Evolutionary conservation across 2,329 filamentous ascomycete genomes (phyloP).

Genomic region (Aureobasidium sp.): DNA sequence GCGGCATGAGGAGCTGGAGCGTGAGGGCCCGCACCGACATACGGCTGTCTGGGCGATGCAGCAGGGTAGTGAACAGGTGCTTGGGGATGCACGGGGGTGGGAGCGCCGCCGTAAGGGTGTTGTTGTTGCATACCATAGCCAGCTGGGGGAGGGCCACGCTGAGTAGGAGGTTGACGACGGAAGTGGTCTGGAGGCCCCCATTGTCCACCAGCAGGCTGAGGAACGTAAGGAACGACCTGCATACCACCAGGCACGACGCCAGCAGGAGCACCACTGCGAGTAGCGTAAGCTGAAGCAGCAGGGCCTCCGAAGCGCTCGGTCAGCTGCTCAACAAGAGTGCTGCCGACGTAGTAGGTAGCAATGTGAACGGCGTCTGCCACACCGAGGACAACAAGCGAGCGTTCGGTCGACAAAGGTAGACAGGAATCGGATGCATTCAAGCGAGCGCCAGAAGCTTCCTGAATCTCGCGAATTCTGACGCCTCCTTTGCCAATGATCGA

Average conservation of each 20-base stretch:
- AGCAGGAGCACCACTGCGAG: constrained; percentile 84
- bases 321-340: constrained; percentile 94
- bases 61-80: constrained; percentile 67
- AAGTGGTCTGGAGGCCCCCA: constrained; percentile 87
- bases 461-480: constrained; percentile 93
- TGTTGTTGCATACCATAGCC: constrained; percentile 60
- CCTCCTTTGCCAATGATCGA: constrained; percentile 98
- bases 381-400: constrained; percentile 94
- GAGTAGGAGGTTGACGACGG: constrained; percentile 66
- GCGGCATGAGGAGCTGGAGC: constrained; percentile 59
- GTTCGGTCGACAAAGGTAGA: constrained; percentile 88
- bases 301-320: constrained; percentile 95
- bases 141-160: constrained; percentile 55
- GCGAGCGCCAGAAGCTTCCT: constrained; percentile 92
- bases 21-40: constrained; percentile 72
- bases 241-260: constrained; percentile 93
- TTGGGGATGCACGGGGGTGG: constrained; percentile 40
- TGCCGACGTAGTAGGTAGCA: constrained; percentile 96
- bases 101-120: constrained; percentile 51
- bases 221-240: constrained; percentile 98
- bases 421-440: constrained; percentile 95
- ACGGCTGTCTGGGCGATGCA: constrained; percentile 63
- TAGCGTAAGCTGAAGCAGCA: constrained; percentile 94
- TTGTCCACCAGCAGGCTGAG: constrained; percentile 84
- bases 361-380: constrained; percentile 98